phyloP scores from a whole-genome alignment of 352 stramenopile species.

The Phytophthora cryptogea region DNA sequence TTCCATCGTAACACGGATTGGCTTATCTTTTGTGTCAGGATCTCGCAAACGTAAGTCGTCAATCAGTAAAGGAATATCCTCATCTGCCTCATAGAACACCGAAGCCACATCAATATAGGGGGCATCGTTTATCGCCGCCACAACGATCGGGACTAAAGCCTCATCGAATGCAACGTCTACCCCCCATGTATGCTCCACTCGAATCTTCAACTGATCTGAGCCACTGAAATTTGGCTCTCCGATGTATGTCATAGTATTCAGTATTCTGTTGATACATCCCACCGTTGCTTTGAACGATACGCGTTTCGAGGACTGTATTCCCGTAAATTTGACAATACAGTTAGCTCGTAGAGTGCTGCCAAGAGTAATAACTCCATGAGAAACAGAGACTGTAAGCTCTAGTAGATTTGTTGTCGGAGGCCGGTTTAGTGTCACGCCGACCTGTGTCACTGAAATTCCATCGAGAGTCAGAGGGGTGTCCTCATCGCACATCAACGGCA shows the following conservation, averaged over 20 bases:
- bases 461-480: constrained; percentile 38
- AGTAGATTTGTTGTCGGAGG: constrained; percentile 20
- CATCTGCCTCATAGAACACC: constrained; percentile 52
- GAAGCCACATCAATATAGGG: constrained; percentile 46
- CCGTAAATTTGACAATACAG: constrained; percentile 33
- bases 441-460: constrained; percentile 43
- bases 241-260: constrained; percentile 44
- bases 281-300: constrained; percentile 36
- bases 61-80: constrained; percentile 62
- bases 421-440: constrained; percentile 25
- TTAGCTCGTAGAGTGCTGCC: constrained; percentile 18
- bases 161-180: constrained; percentile 27
- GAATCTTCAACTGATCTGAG: constrained; percentile 43
- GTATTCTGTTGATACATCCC: constrained; percentile 44
- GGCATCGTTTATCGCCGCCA: constrained; percentile 68
- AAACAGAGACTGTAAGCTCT: constrained; percentile 35
- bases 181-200: constrained; percentile 20
- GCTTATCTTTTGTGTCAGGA: constrained; percentile 35
- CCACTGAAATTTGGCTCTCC: constrained; percentile 51
- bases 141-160: constrained; percentile 45
- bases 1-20: constrained; percentile 38
- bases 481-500: constrained; percentile 48
- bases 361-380: constrained; percentile 35
- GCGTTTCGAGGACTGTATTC: neutral
- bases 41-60: constrained; percentile 51